Evolutionary conservation across 345 rosid species (phyloP).

Genomic region (Eutrema yunnanense): DNA sequence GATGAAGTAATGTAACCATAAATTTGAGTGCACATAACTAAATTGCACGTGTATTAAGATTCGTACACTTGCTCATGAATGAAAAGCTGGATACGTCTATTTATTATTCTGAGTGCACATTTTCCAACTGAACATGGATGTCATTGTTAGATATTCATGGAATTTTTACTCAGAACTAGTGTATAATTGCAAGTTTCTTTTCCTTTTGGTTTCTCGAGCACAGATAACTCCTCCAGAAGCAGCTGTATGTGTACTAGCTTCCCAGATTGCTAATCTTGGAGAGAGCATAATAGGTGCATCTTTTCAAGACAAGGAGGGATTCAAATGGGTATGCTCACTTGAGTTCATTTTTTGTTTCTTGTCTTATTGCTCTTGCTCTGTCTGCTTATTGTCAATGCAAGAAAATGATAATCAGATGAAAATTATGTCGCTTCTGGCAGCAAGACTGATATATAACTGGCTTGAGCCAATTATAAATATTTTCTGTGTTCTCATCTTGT

Average conservation of each 20-base stretch:
- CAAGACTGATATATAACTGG: neutral
- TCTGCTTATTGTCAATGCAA: neutral
- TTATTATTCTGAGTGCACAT: neutral
- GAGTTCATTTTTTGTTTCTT: neutral
- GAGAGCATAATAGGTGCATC: constrained; percentile 91
- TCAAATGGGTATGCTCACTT: constrained; percentile 57
- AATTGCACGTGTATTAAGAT: neutral
- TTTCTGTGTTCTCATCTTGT: neutral
- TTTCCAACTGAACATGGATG: neutral
- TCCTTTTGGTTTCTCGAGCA: neutral
- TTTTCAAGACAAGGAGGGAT: constrained; percentile 87
- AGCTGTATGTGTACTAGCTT: constrained; percentile 73
- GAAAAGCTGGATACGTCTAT: neutral
- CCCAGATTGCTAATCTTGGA: constrained; percentile 90
- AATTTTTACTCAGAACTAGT: neutral
- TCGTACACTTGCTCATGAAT: neutral
- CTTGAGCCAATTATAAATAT: neutral
- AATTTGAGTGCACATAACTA: neutral
- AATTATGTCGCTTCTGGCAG: neutral
- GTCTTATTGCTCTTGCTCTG: neutral
- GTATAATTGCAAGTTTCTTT: neutral
- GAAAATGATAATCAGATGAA: neutral
- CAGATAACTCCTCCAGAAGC: constrained; percentile 72
- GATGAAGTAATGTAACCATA: neutral
- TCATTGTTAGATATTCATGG: neutral